These are phyloP conservation scores for Eurotiales sp. DNA, from an alignment of 2,329 filamentous ascomycete species.

Conservation along the genomic window DNA sequence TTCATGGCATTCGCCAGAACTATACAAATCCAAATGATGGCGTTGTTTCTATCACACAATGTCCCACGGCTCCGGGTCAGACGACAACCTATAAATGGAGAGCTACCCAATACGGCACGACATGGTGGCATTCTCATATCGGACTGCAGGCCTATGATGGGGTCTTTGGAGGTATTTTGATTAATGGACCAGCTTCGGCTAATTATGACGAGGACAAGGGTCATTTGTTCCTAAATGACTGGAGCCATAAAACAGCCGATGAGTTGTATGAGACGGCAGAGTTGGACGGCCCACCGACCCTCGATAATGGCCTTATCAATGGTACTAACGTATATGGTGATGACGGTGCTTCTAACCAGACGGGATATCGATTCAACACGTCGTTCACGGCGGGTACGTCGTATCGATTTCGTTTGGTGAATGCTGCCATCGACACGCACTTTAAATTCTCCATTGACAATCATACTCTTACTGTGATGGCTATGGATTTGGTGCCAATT, in stretches of 20 bases:
- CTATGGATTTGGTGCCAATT: slow-evolving; percentile 53
- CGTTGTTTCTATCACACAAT: slow-evolving; percentile 32
- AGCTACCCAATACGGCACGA: slow-evolving; percentile 30
- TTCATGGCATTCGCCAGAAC: slow-evolving; percentile 33
- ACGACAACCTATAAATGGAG: slow-evolving; percentile 35
- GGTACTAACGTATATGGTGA: slow-evolving; percentile 4
- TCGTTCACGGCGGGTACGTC: slow-evolving; percentile 33
- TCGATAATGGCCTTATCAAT: not conserved
- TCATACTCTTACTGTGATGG: slow-evolving; percentile 54
- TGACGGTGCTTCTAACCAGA: slow-evolving; percentile 7
- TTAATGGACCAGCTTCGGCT: slow-evolving; percentile 37
- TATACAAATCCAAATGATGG: slow-evolving; percentile 33
- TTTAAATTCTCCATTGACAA: slow-evolving; percentile 43
- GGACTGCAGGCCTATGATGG: slow-evolving; percentile 48
- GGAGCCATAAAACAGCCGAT: slow-evolving; percentile 25
- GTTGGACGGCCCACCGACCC: not conserved
- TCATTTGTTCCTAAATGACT: slow-evolving; percentile 33
- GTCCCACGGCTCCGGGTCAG: slow-evolving; percentile 32
- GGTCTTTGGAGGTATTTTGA: slow-evolving; percentile 56
- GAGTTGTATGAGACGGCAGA: slow-evolving; percentile 18
- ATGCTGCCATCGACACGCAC: slow-evolving; percentile 27
- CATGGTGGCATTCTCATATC: slow-evolving; percentile 35
- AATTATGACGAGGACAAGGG: slow-evolving; percentile 38
- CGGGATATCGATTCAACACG: slow-evolving; percentile 42
- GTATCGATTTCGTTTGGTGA: slow-evolving; percentile 42